Evolutionary conservation across 768 basidiomycete genomes (phyloP), one percentile per base, ranked within the genome.

Genomic region (Suillus occidentalis): DNA sequence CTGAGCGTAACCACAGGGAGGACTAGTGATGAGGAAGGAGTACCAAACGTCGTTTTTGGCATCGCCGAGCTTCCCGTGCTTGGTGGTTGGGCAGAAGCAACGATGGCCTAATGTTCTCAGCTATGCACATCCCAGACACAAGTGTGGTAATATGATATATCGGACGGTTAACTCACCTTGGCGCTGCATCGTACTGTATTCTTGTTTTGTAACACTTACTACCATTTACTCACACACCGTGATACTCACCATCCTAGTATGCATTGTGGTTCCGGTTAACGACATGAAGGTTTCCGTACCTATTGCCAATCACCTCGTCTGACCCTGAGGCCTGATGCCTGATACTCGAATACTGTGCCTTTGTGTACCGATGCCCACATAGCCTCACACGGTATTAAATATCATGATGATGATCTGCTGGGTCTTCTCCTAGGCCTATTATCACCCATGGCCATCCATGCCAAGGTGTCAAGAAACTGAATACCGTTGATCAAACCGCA

Each of bases 21-120:
- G 70, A 65, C 1, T 5, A 73, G 77, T n/a, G 75, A 72, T 39
- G 79, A 78, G 49, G 70, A 72, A 37, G 72, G 58, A 1, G 40
- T 87, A 10, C 85, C 86, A 37, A 80, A 86, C 52, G 76, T 87
- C 4, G 81, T 81, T 5, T 72, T 87, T 5, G 86, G 86, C 28
- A 70, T 83, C 16, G 73, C 82, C 39, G 76, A 77, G 45, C 66
- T 83, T n/a, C 76, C 75, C 13, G 58, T 59, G 40, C 40, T 42
- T 20, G 58, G 25, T 31, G 58, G 39, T 25, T 59, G 39, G 39
- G 25, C 58, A 12, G 58, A 42, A 28, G 40, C 25, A 28, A 59
- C 40, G 6, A 25, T 12, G 10, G 25, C 25, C 39, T 42, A 18
- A 42, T 42, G 7, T 40, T 58, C 12, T 57, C 14, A 9, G 56